These are phyloP conservation scores for Cladophialophora bantiana DNA, from an alignment of 2,329 filamentous ascomycete genomes.

Conservation along the genomic window DNA sequence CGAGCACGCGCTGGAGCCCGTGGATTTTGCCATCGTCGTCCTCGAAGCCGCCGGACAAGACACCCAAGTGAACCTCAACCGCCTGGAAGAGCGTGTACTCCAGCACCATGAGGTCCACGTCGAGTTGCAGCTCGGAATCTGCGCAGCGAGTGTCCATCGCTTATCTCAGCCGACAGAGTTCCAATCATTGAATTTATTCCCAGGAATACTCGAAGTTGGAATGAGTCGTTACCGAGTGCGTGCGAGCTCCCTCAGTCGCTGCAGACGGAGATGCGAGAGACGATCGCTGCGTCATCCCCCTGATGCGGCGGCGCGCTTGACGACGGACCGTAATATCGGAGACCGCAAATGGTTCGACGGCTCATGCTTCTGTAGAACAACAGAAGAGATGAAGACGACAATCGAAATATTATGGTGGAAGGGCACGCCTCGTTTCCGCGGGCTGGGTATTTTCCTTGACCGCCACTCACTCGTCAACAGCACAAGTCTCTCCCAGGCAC, in stretches of 20 bases:
- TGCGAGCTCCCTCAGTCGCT: background rate
- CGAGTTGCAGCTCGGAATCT: conserved; percentile 37
- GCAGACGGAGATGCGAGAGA: background rate
- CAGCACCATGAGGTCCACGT: conserved; percentile 40
- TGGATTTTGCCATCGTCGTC: background rate
- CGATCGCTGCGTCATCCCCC: conserved; percentile 1
- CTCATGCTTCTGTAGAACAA: background rate
- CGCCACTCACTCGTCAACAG: background rate
- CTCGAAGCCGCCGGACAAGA: conserved; percentile 8
- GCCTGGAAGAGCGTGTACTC: conserved; percentile 40
- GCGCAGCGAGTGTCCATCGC: conserved; percentile 38
- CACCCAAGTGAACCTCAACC: conserved; percentile 29
- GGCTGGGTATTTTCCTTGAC: conserved; percentile 4
- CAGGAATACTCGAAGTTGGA: no score
- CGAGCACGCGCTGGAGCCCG: conserved; percentile 12
- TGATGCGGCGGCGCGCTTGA: background rate
- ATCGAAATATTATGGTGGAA: background rate
- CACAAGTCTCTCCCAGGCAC: background rate
- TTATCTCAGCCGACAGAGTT: background rate
- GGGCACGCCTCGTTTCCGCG: background rate
- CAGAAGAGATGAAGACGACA: background rate
- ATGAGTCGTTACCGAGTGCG: background rate
- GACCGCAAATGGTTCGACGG: background rate
- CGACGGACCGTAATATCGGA: background rate
- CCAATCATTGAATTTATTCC: background rate